Evolutionary conservation across 2,329 filamentous ascomycete species (phyloP), one percentile per base, ranked within the genome.

Genomic region (Setomelanomma holmii): DNA sequence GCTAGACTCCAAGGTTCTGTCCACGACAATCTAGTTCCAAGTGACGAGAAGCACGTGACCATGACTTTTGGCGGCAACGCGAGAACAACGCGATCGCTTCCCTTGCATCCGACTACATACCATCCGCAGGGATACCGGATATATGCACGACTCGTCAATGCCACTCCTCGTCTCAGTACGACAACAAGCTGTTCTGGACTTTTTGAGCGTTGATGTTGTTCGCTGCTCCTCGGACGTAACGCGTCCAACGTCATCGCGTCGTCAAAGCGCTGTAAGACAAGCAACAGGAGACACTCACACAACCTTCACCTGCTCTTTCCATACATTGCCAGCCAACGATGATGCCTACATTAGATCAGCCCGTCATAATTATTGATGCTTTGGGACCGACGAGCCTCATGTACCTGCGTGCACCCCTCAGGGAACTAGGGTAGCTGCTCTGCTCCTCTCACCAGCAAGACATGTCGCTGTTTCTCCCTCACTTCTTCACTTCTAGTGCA

Each of bases 391-490:
- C 34, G 24, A 52, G 45, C 34, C 35, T 43, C 39, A 45, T 53
- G 45, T 39, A 36, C 19, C 36, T 36, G 34, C 12, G 34, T 24
- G 22, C 14, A 44, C 38, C 19, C 40, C 17, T 58, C 45, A 45
- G 60, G 48, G 54, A 56, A 53, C 49, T 42, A 16, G 30, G 8
- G 21, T 27, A 7, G 14, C 52, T 33, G 22, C 10, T 43, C 34
- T 30, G 17, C 24, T 17, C n/a, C 17, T 30, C 20, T 12, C 20
- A 7, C 23, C 14, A 30, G 4, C n/a, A 45, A 57, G 55, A 52
- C 14, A 64, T 62, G 58, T 64, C 49, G 40, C 40, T 57, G 30
- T 49, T 55, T 49, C 47, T 51, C 36, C 55, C 55, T 49, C 51
- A 51, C 50, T 47, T 57, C 20, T 17, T 55, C 6, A 49, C 39